These are phyloP conservation scores for Hypomyces perniciosus DNA, from an alignment of 2,329 filamentous ascomycete species.

Conservation along the genomic window DNA sequence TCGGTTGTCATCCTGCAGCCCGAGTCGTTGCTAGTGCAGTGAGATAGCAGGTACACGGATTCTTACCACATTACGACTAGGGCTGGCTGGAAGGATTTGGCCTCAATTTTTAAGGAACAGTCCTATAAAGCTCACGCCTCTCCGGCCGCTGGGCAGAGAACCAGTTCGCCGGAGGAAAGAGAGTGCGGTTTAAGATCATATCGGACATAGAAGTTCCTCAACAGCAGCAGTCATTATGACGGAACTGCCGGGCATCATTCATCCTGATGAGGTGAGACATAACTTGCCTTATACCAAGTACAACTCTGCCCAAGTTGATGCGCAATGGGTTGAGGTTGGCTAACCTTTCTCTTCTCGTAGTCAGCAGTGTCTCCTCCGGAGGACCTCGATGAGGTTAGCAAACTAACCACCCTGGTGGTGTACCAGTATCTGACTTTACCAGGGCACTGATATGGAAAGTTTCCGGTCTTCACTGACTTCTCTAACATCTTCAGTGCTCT, in stretches of 20 bases:
- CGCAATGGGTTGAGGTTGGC: background rate
- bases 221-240: constrained; percentile 5
- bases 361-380: constrained; percentile 17
- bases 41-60: too few relatives aligned
- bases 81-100: too few relatives aligned
- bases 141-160: background rate
- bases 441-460: constrained; percentile 17
- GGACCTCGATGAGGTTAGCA: constrained; percentile 22
- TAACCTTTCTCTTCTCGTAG: constrained; percentile 7
- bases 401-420: background rate
- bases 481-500: constrained; percentile 23
- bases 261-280: constrained; percentile 9
- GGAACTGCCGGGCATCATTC: constrained; percentile 9
- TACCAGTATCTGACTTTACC: constrained; percentile 22
- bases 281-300: constrained; percentile 1
- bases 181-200: background rate
- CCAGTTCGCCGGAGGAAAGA: constrained; percentile 3
- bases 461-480: constrained; percentile 22
- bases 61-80: too few relatives aligned
- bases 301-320: background rate
- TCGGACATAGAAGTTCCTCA: constrained; percentile 4
- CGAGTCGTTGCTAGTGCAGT: too few relatives aligned
- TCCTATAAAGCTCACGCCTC: background rate
- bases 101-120: too few relatives aligned
- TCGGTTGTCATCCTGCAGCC: too few relatives aligned